Base-by-base conservation (phyloP, 2,329 filamentous ascomycete species). In the Zymoseptoria tritici region DNA sequence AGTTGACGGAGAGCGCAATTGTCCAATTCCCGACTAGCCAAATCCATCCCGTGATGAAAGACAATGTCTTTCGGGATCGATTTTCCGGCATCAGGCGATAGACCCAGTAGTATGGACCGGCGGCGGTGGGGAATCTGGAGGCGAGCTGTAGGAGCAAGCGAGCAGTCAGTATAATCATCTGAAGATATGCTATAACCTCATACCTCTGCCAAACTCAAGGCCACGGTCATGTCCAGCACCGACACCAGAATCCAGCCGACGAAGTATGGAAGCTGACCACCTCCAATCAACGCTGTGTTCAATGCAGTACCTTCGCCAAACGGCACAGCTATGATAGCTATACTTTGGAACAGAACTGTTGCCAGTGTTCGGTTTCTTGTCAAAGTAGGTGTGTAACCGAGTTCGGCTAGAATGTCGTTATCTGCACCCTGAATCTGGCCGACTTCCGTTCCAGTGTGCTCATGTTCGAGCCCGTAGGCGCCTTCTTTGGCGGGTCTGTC, bases 1-100 rank as follows among this genome's bases (percentile, higher is more conserved):
- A 91, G 77, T 90, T 89, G 68, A 91, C 88, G 22, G 86, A 82
- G 20, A 90, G 79, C 0, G 87, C 90, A 66, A 91, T 91, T 63
- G 86, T 89, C 72, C 90, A 86, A 74, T 91, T 91, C 58, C 88
- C 88, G 52, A 89, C 84, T 19, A 89, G 81, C 87, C 89, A 91
- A 19, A 70, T 76, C 88, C 88, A 91, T 60, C 88, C 88, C 63
- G 85, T 89, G 49, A 89, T 83, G 42, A 53, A 53, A 13, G 52
- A 53, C 24, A 53, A n/a, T 26, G 52, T 53, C 54, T 53, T 22
- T 22, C 31, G 20, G 2, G 22, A n/a, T 54, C 31, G 56, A 3
- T 31, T 31, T 26, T 58, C 51, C 16, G 55, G 55, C 46, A 57
- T 49, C 16, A 52, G 26, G 8, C 29, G 49, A 22, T 57, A 57